These are phyloP conservation scores for Suhomyces kilbournensis DNA, from an alignment of 805 yeast genomes.

Conservation along the genomic window DNA sequence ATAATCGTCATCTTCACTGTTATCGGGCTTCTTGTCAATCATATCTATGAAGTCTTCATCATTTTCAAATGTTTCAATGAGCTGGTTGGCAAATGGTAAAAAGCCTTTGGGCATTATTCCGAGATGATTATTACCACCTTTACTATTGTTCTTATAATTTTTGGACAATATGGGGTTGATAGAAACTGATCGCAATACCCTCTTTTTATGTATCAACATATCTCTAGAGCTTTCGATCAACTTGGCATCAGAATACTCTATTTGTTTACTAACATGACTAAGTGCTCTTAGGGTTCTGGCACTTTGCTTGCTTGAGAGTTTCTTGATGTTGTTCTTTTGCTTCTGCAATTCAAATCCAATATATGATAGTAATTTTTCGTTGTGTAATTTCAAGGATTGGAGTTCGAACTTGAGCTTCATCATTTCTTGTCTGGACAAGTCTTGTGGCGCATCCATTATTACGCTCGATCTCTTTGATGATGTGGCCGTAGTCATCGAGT, in stretches of 20 bases:
- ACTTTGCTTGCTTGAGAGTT: conserved; percentile 37
- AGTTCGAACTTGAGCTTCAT: conserved; percentile 52
- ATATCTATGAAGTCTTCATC: not conserved
- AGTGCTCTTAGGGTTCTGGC: conserved; percentile 18
- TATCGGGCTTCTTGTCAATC: not conserved
- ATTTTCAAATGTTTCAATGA: not conserved
- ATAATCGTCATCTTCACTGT: conserved; percentile 27
- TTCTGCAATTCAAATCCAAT: conserved; percentile 57
- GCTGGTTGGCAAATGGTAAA: conserved; percentile 3
- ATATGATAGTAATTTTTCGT: conserved; percentile 54
- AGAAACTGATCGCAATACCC: conserved; percentile 40
- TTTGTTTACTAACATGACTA: conserved; percentile 13
- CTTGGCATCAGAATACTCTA: conserved; percentile 53
- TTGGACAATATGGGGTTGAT: conserved; percentile 22
- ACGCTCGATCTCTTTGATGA: conserved; percentile 34
- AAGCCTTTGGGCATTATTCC: conserved; percentile 3
- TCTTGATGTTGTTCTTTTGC: conserved; percentile 40
- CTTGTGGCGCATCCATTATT: conserved; percentile 22
- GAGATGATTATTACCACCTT: not conserved
- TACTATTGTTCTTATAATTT: conserved; percentile 5
- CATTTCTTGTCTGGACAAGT: conserved; percentile 44
- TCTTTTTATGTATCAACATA: conserved; percentile 41
- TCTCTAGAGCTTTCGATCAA: conserved; percentile 48
- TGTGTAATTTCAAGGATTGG: conserved; percentile 51
- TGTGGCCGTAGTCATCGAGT: conserved; percentile 15